Percentiles rank a stretch among this genome's conserved stretches.
Conservation (phyloP, 2,329 filamentous ascomycete species). For the Albifimbria verrucaria region DNA sequence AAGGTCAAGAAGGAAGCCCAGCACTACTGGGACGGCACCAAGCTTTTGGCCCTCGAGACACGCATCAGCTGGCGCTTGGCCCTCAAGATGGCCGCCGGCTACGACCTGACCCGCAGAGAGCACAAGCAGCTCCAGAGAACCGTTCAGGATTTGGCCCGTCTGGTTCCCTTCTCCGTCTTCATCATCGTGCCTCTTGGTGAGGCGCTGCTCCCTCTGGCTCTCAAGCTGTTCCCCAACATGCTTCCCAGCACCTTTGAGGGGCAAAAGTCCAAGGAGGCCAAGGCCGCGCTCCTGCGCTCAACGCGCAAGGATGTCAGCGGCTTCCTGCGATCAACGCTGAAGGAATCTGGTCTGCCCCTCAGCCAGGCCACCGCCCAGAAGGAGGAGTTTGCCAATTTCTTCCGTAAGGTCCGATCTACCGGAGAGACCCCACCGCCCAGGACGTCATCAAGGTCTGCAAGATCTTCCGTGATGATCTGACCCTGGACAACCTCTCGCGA, state of each 20-base stretch:
- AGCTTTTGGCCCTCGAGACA: constrained; percentile 87
- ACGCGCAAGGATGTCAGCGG: constrained; percentile 91
- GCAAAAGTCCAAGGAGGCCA: constrained; percentile 84
- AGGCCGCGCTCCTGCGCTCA: constrained; percentile 74
- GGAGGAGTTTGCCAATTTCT: constrained; percentile 94
- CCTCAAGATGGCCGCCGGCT: constrained; percentile 95
- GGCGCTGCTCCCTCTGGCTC: constrained; percentile 82
- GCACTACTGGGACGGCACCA: constrained; percentile 99
- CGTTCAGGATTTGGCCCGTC: constrained; percentile 84
- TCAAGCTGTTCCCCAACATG: constrained; percentile 95
- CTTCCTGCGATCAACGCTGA: constrained; percentile 84
- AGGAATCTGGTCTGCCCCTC: constrained; percentile 88
- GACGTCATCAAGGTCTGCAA: constrained; percentile 99
- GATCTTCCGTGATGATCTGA: constrained; percentile 97
- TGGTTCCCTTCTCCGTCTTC: constrained; percentile 96
- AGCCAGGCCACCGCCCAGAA: constrained; percentile 80
- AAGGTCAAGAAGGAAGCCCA: constrained; percentile 91
- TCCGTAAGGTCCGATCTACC: constrained; percentile 90
- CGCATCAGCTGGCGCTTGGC: constrained; percentile 88
- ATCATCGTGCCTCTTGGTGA: constrained; percentile 96
- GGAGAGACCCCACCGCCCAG: constrained; percentile 84
- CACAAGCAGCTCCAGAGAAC: constrained; percentile 89
- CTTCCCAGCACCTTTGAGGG: constrained; percentile 96
- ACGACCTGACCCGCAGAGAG: constrained; percentile 92
- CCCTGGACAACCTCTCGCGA: constrained; percentile 91